Percentiles rank a stretch among this genome's conserved stretches.
These are phyloP conservation scores for Fusarium oligoseptatum DNA, from an alignment of 2,329 filamentous ascomycete genomes.

Conservation along the genomic window DNA sequence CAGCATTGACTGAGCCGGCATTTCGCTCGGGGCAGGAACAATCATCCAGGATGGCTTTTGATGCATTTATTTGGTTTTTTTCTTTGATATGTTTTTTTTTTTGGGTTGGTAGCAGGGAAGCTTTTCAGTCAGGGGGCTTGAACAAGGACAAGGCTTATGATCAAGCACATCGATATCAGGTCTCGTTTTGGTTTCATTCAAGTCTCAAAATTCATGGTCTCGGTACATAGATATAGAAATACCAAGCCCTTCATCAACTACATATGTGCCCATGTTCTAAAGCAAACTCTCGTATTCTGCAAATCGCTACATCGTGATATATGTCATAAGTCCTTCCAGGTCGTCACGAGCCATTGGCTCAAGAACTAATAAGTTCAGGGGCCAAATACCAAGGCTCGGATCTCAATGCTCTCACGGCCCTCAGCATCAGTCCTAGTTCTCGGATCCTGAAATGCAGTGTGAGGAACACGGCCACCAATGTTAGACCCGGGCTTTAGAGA, in stretches of 20 bases:
- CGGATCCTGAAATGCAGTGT: constrained; percentile 85
- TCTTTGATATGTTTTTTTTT: constrained; percentile 12
- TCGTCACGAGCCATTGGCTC: neutral
- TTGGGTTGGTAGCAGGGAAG: constrained; percentile 16
- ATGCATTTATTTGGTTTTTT: constrained; percentile 20
- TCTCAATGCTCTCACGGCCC: constrained; percentile 88
- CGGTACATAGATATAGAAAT: constrained; percentile 43
- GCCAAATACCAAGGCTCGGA: constrained; percentile 87
- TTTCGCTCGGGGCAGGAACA: constrained; percentile 7
- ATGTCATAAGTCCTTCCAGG: neutral
- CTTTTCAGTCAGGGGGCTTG: constrained; percentile 12
- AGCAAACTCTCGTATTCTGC: neutral
- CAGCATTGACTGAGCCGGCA: constrained; percentile 11
- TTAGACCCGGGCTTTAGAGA: constrained; percentile 61
- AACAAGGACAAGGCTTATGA: neutral
- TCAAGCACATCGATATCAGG: constrained; percentile 10
- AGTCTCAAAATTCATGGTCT: constrained; percentile 13
- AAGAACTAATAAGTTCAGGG: constrained; percentile 51
- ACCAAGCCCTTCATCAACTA: constrained; percentile 22
- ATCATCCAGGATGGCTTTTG: constrained; percentile 8
- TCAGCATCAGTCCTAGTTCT: constrained; percentile 77
- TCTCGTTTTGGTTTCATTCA: constrained; percentile 24
- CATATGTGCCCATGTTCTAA: neutral
- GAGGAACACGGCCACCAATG: constrained; percentile 73
- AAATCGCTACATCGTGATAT: neutral